Conservation (phyloP, 345 rosid genomes). For the Populus ilicifolia region DNA sequence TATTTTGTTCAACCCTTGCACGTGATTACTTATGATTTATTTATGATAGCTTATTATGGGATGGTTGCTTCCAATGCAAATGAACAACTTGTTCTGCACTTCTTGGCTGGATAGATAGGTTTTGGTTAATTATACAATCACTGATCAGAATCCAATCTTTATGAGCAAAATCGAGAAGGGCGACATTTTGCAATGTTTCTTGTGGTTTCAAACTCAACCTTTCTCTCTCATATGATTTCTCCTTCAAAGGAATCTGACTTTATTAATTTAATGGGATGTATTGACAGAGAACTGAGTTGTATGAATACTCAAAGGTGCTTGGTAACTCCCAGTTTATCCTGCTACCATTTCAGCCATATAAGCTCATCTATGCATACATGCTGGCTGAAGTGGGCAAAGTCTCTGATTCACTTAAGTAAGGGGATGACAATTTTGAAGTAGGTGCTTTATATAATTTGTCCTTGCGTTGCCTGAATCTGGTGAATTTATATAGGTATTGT, state of each 20-base stretch:
- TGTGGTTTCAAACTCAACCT: neutral
- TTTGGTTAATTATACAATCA: neutral
- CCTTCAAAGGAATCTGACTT: conserved; percentile 1
- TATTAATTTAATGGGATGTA: conserved; percentile 22
- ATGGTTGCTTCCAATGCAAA: conserved; percentile 1
- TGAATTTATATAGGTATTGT: conserved; percentile 53
- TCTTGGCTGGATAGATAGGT: neutral
- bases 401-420: conserved; percentile 92
- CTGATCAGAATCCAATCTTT: neutral
- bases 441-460: conserved; percentile 12
- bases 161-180: neutral
- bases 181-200: neutral
- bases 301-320: conserved; percentile 88
- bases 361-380: conserved; percentile 94
- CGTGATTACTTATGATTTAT: neutral
- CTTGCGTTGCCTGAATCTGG: conserved; percentile 27
- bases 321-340: conserved; percentile 93
- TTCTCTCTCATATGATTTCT: neutral
- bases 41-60: neutral
- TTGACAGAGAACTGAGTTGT: conserved; percentile 94
- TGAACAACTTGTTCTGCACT: neutral
- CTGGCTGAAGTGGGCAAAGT: conserved; percentile 93
- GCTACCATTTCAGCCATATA: conserved; percentile 92
- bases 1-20: neutral
- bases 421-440: neutral